phyloP scores from a whole-genome alignment of 768 basidiomycete species.

The Collybiopsis confluens region DNA sequence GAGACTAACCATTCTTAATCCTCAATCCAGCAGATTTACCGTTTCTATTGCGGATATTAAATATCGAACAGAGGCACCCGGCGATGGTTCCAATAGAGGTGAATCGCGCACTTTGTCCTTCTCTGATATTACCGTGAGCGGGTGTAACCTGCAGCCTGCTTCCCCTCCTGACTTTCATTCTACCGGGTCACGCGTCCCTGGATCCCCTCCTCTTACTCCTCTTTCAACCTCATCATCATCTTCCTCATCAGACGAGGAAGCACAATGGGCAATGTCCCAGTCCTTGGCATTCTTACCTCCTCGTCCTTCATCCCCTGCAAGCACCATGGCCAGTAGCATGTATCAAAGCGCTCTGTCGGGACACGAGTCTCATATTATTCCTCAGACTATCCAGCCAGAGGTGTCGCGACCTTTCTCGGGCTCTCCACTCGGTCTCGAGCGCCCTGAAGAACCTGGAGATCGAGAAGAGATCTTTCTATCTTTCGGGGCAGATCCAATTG shows the following conservation, averaged over 20 bases:
- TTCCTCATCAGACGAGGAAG: constrained; percentile 63
- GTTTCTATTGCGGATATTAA: constrained; percentile 51
- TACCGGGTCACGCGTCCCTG: constrained; percentile 19
- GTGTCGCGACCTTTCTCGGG: neutral
- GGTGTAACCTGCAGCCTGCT: constrained; percentile 35
- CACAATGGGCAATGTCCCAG: constrained; percentile 68
- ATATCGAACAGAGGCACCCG: constrained; percentile 45
- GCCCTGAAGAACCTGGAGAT: constrained; percentile 8
- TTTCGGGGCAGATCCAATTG: constrained; percentile 59
- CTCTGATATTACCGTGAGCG: constrained; percentile 52
- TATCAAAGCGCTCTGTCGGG: constrained; percentile 71
- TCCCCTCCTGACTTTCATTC: constrained; percentile 9
- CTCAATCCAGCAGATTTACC: constrained; percentile 57
- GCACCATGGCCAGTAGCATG: constrained; percentile 60
- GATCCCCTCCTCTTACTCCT: constrained; percentile 25
- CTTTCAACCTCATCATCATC: constrained; percentile 49
- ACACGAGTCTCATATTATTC: neutral
- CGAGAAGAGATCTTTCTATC: constrained; percentile 56
- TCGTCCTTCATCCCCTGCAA: constrained; percentile 35
- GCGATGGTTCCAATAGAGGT: constrained; percentile 15
- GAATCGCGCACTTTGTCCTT: constrained; percentile 49
- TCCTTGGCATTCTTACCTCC: constrained; percentile 63
- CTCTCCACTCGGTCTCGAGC: neutral
- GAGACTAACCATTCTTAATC: constrained; percentile 65
- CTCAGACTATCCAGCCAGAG: neutral